A percentile compares a stretch with the other conserved stretches of the same genome.
These are phyloP conservation scores for Aphanomyces stellatus DNA, from an alignment of 352 stramenopile species.

Conservation along the genomic window DNA sequence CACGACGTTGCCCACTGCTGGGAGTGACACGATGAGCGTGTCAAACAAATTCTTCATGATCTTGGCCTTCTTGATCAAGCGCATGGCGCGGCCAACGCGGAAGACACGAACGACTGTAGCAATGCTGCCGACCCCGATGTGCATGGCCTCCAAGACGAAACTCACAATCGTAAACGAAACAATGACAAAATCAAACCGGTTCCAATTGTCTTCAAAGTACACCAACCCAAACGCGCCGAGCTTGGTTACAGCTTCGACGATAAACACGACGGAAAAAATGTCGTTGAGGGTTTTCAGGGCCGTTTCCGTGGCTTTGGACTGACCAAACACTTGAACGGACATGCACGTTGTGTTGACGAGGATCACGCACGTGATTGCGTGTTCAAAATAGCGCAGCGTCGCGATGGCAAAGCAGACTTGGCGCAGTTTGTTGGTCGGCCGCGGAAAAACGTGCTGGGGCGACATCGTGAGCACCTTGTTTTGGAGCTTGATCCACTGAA, in stretches of 20 bases:
- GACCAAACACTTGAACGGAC: slow-evolving; percentile 78
- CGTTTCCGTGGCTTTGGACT: slow-evolving; percentile 42
- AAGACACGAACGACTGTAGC: slow-evolving; percentile 87
- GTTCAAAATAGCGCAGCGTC: slow-evolving; percentile 70
- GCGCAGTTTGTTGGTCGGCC: slow-evolving; percentile 43
- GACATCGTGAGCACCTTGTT: slow-evolving; percentile 54
- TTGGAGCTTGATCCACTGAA: slow-evolving; percentile 83
- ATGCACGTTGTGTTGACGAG: slow-evolving; percentile 87
- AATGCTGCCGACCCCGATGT: slow-evolving; percentile 40
- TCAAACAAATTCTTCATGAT: slow-evolving; percentile 87
- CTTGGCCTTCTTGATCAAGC: slow-evolving; percentile 80
- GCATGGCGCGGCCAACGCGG: slow-evolving; percentile 78
- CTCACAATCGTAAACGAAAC: slow-evolving; percentile 55
- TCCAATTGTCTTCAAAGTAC: slow-evolving; percentile 86
- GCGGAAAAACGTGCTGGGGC: slow-evolving; percentile 56
- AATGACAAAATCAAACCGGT: slow-evolving; percentile 79
- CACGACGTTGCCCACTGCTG: slow-evolving; percentile 78
- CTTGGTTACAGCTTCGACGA: slow-evolving; percentile 82
- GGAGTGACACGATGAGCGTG: slow-evolving; percentile 72
- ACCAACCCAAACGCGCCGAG: slow-evolving; percentile 55
- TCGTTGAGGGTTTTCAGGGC: slow-evolving; percentile 71
- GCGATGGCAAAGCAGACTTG: slow-evolving; percentile 53
- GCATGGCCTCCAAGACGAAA: slow-evolving; percentile 49
- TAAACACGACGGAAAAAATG: slow-evolving; percentile 84
- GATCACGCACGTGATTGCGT: slow-evolving; percentile 86